Evolutionary conservation across 2,329 filamentous ascomycete genomes (phyloP).

Genomic region (Capronia americana): DNA sequence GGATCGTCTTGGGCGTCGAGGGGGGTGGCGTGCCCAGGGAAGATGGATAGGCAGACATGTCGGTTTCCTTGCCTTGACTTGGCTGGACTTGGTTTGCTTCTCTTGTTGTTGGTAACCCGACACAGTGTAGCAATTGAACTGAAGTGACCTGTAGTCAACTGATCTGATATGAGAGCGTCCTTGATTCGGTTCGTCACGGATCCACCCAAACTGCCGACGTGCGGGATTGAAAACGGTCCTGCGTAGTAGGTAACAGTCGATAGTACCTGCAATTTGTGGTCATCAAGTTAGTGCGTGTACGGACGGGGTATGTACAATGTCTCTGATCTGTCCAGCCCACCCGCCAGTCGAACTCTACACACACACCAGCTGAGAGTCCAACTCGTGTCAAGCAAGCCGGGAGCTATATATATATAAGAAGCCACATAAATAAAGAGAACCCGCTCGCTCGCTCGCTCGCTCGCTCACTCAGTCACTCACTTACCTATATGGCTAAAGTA

Average conservation of each 20-base stretch:
- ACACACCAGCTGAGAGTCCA: no score
- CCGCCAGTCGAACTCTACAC: no score
- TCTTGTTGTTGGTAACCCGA: background rate
- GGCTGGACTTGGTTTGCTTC: background rate
- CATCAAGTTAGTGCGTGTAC: no score
- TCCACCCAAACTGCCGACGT: background rate
- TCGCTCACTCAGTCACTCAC: no score
- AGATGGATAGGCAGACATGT: conserved; percentile 18
- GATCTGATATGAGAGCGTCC: background rate
- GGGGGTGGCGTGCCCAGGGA: conserved; percentile 45
- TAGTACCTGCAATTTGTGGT: background rate
- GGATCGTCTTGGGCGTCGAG: conserved; percentile 42
- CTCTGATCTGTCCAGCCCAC: no score
- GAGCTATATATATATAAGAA: no score
- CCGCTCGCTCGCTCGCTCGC: no score
- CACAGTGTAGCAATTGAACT: background rate
- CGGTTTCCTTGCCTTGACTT: background rate
- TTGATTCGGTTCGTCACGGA: background rate
- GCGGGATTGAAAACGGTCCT: background rate
- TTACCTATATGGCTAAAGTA: no score
- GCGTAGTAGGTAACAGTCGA: background rate
- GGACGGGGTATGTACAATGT: no score
- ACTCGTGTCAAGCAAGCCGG: no score
- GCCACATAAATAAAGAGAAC: no score
- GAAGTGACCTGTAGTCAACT: background rate